These are phyloP conservation scores for Suhomyces sp. DNA, from an alignment of 805 yeast genomes.

Conservation along the genomic window DNA sequence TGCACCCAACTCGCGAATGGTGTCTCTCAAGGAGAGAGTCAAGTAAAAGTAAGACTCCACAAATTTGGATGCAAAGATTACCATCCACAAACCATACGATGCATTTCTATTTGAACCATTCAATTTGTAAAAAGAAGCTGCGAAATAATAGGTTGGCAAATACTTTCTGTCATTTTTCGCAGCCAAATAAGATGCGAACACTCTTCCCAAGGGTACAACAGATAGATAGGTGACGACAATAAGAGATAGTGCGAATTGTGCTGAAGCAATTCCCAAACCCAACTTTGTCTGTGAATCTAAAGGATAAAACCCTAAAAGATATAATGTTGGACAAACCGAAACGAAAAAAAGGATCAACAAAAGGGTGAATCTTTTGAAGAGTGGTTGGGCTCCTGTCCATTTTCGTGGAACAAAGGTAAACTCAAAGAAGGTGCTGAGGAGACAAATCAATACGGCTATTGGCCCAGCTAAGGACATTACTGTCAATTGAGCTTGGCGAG, in stretches of 20 bases:
- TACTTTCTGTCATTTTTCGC: constrained; percentile 33
- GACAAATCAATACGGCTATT: constrained; percentile 50
- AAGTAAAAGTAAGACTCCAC: constrained; percentile 77
- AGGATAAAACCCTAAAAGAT: constrained; percentile 43
- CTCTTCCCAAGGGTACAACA: constrained; percentile 55
- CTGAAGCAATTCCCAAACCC: constrained; percentile 46
- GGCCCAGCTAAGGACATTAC: constrained; percentile 68
- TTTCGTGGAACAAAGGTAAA: constrained; percentile 62
- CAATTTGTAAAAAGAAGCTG: constrained; percentile 55
- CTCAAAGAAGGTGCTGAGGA: constrained; percentile 58
- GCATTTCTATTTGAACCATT: constrained; percentile 54
- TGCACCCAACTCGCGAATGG: constrained; percentile 62
- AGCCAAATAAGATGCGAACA: constrained; percentile 42
- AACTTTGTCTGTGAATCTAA: constrained; percentile 26
- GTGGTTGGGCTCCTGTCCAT: constrained; percentile 70
- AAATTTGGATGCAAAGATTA: constrained; percentile 65
- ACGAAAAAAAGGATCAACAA: constrained; percentile 41
- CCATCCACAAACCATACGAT: constrained; percentile 67
- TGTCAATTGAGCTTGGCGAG: constrained; percentile 50
- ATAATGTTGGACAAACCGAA: constrained; percentile 50
- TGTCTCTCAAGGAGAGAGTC: constrained; percentile 69
- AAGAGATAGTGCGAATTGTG: constrained; percentile 57
- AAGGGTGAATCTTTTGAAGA: constrained; percentile 45
- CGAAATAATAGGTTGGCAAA: constrained; percentile 55
- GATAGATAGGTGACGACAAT: constrained; percentile 55